phyloP scores from a whole-genome alignment of 2,329 filamentous ascomycete genomes.

The Cercospora sojina region DNA sequence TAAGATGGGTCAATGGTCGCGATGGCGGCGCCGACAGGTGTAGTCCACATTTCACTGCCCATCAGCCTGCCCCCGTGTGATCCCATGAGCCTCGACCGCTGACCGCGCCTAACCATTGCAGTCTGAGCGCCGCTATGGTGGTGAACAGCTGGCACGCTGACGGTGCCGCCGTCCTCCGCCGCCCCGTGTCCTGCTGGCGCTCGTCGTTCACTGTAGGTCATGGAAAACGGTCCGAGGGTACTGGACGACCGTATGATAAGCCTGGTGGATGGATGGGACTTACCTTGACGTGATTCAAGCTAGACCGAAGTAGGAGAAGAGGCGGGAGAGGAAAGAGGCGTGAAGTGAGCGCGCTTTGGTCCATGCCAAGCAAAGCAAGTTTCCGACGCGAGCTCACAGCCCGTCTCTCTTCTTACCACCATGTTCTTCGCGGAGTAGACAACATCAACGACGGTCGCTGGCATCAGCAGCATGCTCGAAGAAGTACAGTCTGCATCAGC shows the following conservation, averaged over 20 bases:
- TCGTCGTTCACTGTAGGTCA: not conserved
- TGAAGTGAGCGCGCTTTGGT: not conserved
- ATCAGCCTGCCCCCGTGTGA: not conserved
- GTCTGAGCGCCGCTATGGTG: not conserved
- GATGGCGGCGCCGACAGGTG: not conserved
- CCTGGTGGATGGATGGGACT: not conserved
- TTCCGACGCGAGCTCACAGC: not conserved
- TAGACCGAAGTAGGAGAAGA: not conserved
- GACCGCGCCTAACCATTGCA: not conserved
- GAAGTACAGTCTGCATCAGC: not conserved
- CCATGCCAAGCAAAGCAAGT: not conserved
- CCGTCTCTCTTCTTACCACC: not conserved
- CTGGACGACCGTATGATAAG: not conserved
- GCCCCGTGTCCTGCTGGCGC: not conserved
- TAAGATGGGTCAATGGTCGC: not conserved
- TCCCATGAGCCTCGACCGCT: not conserved
- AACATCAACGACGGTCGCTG: not conserved
- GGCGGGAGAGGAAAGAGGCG: not conserved
- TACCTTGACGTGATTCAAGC: not conserved
- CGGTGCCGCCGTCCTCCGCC: not conserved
- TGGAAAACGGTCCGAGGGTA: not conserved
- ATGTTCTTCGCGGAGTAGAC: not conserved
- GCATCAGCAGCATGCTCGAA: constrained; percentile 4
- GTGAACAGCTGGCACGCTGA: not conserved
- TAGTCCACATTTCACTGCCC: not conserved